phyloP scores from a whole-genome alignment of 768 basidiomycete species.

The Lactarius hengduanensis region DNA sequence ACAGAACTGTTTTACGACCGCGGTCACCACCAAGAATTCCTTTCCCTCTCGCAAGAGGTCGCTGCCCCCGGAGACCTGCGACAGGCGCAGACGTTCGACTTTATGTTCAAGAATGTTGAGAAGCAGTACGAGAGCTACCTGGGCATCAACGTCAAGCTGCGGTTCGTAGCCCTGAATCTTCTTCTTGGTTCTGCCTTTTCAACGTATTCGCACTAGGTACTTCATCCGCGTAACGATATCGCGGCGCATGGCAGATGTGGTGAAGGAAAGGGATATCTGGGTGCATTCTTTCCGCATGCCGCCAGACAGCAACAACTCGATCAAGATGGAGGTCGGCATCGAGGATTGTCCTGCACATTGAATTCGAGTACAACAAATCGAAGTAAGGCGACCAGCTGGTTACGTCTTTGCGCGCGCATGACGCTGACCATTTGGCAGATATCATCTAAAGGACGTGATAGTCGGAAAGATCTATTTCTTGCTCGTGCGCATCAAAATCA shows the following conservation, averaged over 20 bases:
- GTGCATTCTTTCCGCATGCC: slow-evolving; percentile 99
- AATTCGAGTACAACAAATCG: slow-evolving; percentile 99
- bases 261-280: slow-evolving; percentile 94
- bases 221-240: slow-evolving; percentile 90
- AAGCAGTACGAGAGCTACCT: slow-evolving; percentile 98
- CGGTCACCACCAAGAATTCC: too few relatives aligned
- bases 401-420: slow-evolving; percentile 34
- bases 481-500: slow-evolving; percentile 98
- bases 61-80: slow-evolving; percentile 95
- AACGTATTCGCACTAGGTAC: slow-evolving; percentile 54
- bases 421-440: slow-evolving; percentile 48
- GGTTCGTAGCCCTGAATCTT: slow-evolving; percentile 49
- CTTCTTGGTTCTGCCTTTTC: neutral
- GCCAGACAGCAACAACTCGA: slow-evolving; percentile 94
- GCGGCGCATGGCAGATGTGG: slow-evolving; percentile 87
- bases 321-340: slow-evolving; percentile 99
- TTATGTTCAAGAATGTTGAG: slow-evolving; percentile 98
- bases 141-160: slow-evolving; percentile 96
- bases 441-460: slow-evolving; percentile 98
- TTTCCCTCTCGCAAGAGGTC: slow-evolving; percentile 60
- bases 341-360: slow-evolving; percentile 98
- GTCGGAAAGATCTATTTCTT: slow-evolving; percentile 99
- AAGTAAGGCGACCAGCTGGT: slow-evolving; percentile 51
- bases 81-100: slow-evolving; percentile 93
- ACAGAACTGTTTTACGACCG: slow-evolving; percentile 37